Conservation (phyloP, 495 filamentous ascomycete species). For the Tetracladium marchalianum region DNA sequence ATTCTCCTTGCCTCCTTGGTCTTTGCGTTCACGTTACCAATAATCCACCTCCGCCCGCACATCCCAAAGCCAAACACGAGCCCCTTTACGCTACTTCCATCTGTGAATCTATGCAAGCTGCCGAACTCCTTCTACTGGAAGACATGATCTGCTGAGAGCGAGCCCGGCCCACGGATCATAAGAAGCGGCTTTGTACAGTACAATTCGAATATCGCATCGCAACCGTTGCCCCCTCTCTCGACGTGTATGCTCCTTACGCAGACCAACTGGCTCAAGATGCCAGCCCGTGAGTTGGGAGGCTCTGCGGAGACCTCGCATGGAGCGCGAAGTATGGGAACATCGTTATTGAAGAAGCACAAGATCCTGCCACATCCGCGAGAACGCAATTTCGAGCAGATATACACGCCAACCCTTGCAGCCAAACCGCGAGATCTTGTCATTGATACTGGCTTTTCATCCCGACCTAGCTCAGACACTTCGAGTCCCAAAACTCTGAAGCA, state of each 20-base stretch:
- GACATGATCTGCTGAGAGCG: conserved; percentile 9
- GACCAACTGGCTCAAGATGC: conserved; percentile 21
- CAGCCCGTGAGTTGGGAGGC: conserved; percentile 14
- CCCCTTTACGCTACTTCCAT: no score
- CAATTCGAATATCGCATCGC: no score
- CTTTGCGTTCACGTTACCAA: no score
- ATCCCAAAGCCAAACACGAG: no score
- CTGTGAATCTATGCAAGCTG: conserved; percentile 3
- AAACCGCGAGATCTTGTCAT: conserved; percentile 12
- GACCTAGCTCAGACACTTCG: conserved; percentile 17
- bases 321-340: conserved; percentile 10
- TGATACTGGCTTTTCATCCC: conserved; percentile 15
- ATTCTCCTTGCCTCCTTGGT: no score
- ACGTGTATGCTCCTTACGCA: conserved; percentile 23
- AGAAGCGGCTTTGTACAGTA: no score
- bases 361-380: conserved; percentile 37
- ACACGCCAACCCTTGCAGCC: conserved; percentile 18
- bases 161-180: not conserved
- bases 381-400: conserved; percentile 18
- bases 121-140: conserved; percentile 8
- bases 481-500: conserved; percentile 24
- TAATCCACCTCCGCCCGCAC: no score
- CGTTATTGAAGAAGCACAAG: conserved; percentile 45
- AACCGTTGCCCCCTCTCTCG: not conserved
- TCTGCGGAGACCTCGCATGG: conserved; percentile 16